A percentile compares a stretch with the other conserved stretches of the same genome.
phyloP scores from a whole-genome alignment of 2,329 filamentous ascomycete genomes.

The Aaosphaeria arxii region DNA sequence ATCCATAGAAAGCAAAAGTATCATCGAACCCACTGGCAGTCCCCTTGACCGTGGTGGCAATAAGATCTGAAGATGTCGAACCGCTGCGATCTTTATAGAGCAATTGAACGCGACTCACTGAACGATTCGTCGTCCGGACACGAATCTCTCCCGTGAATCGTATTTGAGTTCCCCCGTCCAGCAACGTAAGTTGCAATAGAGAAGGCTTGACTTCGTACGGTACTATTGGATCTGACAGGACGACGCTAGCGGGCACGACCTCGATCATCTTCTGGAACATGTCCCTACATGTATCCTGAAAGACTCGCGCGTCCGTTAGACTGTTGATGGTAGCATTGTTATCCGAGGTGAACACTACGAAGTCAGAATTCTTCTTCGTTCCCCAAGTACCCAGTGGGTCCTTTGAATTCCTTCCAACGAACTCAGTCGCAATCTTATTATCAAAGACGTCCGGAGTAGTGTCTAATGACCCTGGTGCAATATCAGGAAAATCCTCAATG shows the following conservation, averaged over 20 bases:
- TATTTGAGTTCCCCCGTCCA: slow-evolving; percentile 48
- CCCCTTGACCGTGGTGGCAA: slow-evolving; percentile 47
- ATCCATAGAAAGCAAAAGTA: slow-evolving; percentile 47
- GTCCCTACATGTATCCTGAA: slow-evolving; percentile 48
- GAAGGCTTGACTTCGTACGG: slow-evolving; percentile 62
- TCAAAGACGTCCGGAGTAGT: slow-evolving; percentile 50
- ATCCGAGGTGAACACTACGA: slow-evolving; percentile 56
- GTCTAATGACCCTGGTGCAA: slow-evolving; percentile 53
- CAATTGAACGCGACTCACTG: slow-evolving; percentile 50
- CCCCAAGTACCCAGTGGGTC: slow-evolving; percentile 54
- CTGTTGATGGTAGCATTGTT: slow-evolving; percentile 53
- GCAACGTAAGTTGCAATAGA: slow-evolving; percentile 54
- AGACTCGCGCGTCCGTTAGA: slow-evolving; percentile 46
- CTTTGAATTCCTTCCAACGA: slow-evolving; percentile 51
- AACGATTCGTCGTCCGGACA: slow-evolving; percentile 52
- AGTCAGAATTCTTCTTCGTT: slow-evolving; percentile 53
- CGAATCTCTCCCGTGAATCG: slow-evolving; percentile 56
- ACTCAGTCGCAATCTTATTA: slow-evolving; percentile 57
- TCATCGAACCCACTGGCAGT: slow-evolving; percentile 59
- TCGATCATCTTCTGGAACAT: slow-evolving; percentile 62
- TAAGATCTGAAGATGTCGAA: slow-evolving; percentile 43
- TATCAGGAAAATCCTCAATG: slow-evolving; percentile 50
- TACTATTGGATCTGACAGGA: slow-evolving; percentile 51
- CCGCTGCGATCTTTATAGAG: slow-evolving; percentile 57
- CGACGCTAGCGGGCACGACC: slow-evolving; percentile 52